These are phyloP conservation scores for Yarrowia divulgata DNA, from an alignment of 805 yeast species.

Conservation along the genomic window DNA sequence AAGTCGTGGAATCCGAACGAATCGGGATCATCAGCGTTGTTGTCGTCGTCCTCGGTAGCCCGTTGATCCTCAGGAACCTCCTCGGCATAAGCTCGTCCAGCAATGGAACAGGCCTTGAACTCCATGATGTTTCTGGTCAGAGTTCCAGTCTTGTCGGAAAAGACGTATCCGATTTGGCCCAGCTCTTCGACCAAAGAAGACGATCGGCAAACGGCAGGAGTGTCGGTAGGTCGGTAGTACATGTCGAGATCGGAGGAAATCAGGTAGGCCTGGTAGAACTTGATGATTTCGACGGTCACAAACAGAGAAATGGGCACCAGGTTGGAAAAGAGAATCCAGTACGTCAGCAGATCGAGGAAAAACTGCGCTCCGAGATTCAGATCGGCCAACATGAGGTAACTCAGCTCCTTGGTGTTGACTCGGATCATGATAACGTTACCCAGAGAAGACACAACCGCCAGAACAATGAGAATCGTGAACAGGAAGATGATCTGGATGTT, in stretches of 20 bases:
- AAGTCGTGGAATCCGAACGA: conserved; percentile 74
- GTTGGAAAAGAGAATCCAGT: conserved; percentile 95
- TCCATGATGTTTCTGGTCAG: conserved; percentile 96
- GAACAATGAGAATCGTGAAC: conserved; percentile 76
- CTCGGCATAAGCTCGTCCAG: conserved; percentile 85
- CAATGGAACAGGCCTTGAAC: conserved; percentile 90
- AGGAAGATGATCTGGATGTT: conserved; percentile 90
- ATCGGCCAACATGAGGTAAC: conserved; percentile 73
- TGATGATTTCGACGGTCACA: conserved; percentile 95
- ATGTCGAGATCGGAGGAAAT: conserved; percentile 94
- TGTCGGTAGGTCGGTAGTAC: conserved; percentile 85
- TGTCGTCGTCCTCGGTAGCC: conserved; percentile 75
- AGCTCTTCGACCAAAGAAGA: conserved; percentile 95
- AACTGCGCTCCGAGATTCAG: conserved; percentile 73
- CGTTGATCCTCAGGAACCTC: conserved; percentile 90
- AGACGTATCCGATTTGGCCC: conserved; percentile 95
- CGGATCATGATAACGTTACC: conserved; percentile 83
- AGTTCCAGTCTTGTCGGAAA: conserved; percentile 98
- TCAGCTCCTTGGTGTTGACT: conserved; percentile 59
- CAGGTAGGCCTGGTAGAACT: conserved; percentile 92
- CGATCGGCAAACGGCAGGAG: conserved; percentile 94
- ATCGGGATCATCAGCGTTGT: conserved; percentile 54
- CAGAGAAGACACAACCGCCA: conserved; percentile 80
- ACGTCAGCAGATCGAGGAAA: conserved; percentile 87
- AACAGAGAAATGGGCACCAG: conserved; percentile 96